Evolutionary conservation across 2,329 filamentous ascomycete species (phyloP).

Genomic region (Fusarium sp.): DNA sequence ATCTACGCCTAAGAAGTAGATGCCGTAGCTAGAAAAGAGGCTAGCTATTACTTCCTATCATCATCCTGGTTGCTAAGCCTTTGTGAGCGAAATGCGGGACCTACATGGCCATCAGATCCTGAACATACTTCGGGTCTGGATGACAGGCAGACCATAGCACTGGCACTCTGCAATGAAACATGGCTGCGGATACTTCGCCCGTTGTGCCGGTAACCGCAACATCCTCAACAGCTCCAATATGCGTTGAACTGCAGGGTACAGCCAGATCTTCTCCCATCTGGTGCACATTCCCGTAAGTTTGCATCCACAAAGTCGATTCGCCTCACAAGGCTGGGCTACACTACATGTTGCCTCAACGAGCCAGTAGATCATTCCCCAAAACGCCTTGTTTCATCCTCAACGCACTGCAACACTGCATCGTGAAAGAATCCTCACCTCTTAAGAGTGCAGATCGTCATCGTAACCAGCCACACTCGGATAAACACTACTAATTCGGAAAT

Average conservation of each 20-base stretch:
- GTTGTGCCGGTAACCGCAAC: background rate
- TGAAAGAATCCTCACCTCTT: background rate
- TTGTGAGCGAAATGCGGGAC: too few relatives aligned
- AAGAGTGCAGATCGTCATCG: background rate
- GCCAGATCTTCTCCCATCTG: background rate
- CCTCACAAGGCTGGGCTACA: slow-evolving; percentile 20
- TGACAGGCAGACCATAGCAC: background rate
- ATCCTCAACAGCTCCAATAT: background rate
- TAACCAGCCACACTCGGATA: background rate
- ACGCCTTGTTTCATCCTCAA: background rate
- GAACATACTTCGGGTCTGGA: too few relatives aligned
- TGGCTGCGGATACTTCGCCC: fast-evolving
- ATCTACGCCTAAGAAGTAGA: too few relatives aligned
- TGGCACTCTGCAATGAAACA: background rate
- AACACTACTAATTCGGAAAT: background rate
- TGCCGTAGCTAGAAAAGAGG: too few relatives aligned
- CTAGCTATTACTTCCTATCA: too few relatives aligned
- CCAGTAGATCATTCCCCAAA: slow-evolving; percentile 17
- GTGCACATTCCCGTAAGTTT: background rate
- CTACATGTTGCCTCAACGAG: background rate
- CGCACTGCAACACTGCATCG: slow-evolving; percentile 22
- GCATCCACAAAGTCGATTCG: background rate
- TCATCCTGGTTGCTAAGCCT: too few relatives aligned
- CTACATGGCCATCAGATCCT: too few relatives aligned
- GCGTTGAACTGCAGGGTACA: background rate